Evolutionary conservation across 148 eudicot genomes (phyloP), one percentile per base, ranked within the genome.

Genomic region (Suaeda aralocaspica): DNA sequence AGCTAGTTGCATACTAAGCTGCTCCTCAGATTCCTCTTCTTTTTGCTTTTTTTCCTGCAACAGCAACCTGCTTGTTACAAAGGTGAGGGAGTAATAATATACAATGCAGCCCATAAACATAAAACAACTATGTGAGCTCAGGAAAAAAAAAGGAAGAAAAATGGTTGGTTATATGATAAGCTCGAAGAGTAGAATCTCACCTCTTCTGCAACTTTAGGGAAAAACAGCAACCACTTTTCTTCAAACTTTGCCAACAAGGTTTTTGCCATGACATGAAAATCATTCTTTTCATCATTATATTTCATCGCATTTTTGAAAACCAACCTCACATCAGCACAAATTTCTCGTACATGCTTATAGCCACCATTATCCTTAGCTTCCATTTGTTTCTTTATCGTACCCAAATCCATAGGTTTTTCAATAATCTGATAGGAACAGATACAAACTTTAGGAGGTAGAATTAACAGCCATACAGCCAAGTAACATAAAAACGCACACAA

Each of bases 371-470:
- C 93, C 79, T 84, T 89, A 45, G 89, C 89, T 74, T 92, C 97
- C 96, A 92, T 87, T 88, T 85, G 83, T 74, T 84, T 88, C 77
- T 85, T 89, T 77, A 92, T 86, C 18, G 93, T 92, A 78, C 88
- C 77, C 58, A 92, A 86, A 83, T 92, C 98, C 98, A 92, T 92
- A 46, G 98, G 96, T 74, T 86, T 87, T 74, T 92, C 86, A 80
- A 92, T 92, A 45, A 92, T 75, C 98, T 89, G 75, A 66, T 14
- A 61, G 5, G 73, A 71, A 56, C 19, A 49, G 63, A 62, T 68
- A 39, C 73, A 74, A 73, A 66, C 42, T 21, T 68, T 69, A 72
- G 62, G 2, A 42, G 65, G 31, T 15, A 2, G 10, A 53, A 46
- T 44, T 21, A 73, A 52, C 48, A 46, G 50, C 64, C 31, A 36